These are phyloP conservation scores for Trichoderma reesei DNA, from an alignment of 495 filamentous ascomycete genomes.

Conservation along the genomic window DNA sequence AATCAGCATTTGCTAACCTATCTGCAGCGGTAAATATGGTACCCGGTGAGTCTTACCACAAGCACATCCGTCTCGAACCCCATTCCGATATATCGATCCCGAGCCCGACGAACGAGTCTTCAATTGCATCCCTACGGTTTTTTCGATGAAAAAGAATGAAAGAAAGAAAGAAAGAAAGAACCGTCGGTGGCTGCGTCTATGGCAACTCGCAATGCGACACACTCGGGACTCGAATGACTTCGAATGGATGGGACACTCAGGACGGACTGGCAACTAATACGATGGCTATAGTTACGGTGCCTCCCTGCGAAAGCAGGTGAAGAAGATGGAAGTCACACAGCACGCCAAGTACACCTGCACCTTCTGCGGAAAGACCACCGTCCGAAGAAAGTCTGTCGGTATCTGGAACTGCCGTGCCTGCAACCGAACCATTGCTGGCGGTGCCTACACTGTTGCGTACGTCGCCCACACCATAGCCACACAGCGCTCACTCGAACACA, in stretches of 20 bases:
- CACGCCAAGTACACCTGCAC: constrained; percentile 90
- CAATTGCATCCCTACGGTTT: not conserved
- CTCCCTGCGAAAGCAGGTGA: constrained; percentile 98
- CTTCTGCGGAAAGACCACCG: constrained; percentile 92
- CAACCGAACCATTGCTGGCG: constrained; percentile 91
- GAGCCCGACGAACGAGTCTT: constrained; percentile 2
- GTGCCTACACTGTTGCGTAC: constrained; percentile 94
- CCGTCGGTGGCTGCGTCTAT: not conserved
- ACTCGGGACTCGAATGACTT: not conserved
- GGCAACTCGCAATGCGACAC: not conserved
- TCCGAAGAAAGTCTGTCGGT: constrained; percentile 84
- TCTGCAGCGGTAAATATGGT: constrained; percentile 39
- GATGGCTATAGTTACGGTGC: constrained; percentile 70
- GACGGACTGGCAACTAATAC: constrained; percentile 1
- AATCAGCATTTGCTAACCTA: constrained; percentile 7
- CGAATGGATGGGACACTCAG: not conserved
- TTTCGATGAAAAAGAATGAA: too few relatives aligned
- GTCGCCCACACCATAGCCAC: constrained; percentile 29
- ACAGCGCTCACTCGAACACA: not conserved
- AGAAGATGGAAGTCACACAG: constrained; percentile 99
- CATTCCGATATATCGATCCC: too few relatives aligned
- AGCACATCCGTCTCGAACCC: not conserved
- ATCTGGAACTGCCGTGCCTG: constrained; percentile 95
- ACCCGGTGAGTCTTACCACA: constrained; percentile 38
- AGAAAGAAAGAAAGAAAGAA: too few relatives aligned